Evolutionary conservation across 2,329 filamentous ascomycete species (phyloP).

Genomic region (Cladosporium sp.): DNA sequence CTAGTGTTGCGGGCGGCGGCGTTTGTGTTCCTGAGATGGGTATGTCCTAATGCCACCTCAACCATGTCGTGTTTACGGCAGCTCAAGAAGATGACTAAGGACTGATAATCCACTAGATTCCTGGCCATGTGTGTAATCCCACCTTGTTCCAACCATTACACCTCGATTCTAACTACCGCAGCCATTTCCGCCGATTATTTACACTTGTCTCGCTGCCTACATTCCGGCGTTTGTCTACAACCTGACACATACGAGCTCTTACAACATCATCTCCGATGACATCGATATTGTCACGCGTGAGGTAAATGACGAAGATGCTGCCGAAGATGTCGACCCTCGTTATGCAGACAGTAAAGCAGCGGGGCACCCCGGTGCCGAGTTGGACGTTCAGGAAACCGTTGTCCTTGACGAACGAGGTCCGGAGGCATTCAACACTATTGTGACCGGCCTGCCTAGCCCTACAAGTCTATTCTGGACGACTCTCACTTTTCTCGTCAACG

Average conservation of each 20-base stretch:
- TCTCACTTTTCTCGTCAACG: conserved; percentile 55
- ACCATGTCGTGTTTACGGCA: too few species aligned
- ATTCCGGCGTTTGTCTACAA: conserved; percentile 34
- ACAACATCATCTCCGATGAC: conserved; percentile 29
- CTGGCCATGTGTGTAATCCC: conserved; percentile 29
- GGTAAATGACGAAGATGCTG: conserved; percentile 24
- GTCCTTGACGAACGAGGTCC: conserved; percentile 52
- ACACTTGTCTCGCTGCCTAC: conserved; percentile 41
- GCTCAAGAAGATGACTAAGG: too few species aligned
- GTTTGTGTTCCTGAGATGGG: conserved; percentile 33
- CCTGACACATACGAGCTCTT: conserved; percentile 25
- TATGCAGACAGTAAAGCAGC: conserved; percentile 27
- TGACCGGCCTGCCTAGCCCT: conserved; percentile 70
- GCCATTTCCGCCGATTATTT: conserved; percentile 28
- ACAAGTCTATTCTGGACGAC: conserved; percentile 60
- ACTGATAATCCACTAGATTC: conserved; percentile 20
- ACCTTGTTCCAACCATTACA: neutral
- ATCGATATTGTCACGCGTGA: conserved; percentile 36
- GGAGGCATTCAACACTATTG: conserved; percentile 57
- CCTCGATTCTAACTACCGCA: conserved; percentile 16
- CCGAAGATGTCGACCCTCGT: conserved; percentile 16
- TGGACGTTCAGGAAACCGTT: conserved; percentile 60
- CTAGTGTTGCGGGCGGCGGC: conserved; percentile 21
- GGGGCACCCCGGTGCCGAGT: conserved; percentile 39
- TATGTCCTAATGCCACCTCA: conserved; percentile 13